phyloP scores from a whole-genome alignment of 805 yeast genomes.

The Phaffomyces thermotolerans region DNA sequence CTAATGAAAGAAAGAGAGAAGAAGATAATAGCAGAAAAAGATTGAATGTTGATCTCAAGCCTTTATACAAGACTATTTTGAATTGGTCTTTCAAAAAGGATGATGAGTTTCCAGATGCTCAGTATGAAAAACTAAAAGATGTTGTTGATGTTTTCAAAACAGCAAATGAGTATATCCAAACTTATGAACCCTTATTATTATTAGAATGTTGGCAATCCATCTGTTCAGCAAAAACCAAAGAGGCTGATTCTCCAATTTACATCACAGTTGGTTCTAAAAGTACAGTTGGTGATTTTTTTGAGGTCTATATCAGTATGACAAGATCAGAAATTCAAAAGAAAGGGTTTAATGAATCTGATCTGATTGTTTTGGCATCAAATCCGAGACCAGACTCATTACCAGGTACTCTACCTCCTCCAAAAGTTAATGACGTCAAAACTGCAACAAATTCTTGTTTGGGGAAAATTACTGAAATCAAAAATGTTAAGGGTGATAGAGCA shows the following conservation, averaged over 20 bases:
- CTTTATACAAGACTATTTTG: conserved; percentile 62
- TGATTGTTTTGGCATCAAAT: conserved; percentile 49
- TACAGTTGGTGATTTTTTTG: conserved; percentile 80
- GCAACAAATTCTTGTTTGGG: conserved; percentile 61
- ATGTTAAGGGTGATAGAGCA: conserved; percentile 52
- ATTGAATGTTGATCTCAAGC: conserved; percentile 68
- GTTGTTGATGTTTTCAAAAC: conserved; percentile 51
- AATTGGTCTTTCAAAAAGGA: conserved; percentile 66
- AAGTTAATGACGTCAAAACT: conserved; percentile 27
- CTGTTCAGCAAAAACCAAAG: conserved; percentile 59
- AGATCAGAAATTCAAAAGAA: conserved; percentile 43
- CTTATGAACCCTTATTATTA: conserved; percentile 73
- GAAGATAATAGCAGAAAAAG: conserved; percentile 76
- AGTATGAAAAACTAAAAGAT: conserved; percentile 18
- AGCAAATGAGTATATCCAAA: conserved; percentile 57
- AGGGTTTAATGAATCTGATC: conserved; percentile 66
- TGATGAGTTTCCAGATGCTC: conserved; percentile 54
- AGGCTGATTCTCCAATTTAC: conserved; percentile 50
- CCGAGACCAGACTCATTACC: not conserved
- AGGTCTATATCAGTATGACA: conserved; percentile 68
- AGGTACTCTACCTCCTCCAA: conserved; percentile 7
- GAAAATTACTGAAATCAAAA: conserved; percentile 66
- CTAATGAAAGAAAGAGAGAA: conserved; percentile 39
- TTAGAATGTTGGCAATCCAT: conserved; percentile 94
- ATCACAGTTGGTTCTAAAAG: conserved; percentile 72